Evolutionary conservation across 2,329 filamentous ascomycete genomes (phyloP), one percentile per base, ranked within the genome.

Genomic region (Trichoderma semiorbis): DNA sequence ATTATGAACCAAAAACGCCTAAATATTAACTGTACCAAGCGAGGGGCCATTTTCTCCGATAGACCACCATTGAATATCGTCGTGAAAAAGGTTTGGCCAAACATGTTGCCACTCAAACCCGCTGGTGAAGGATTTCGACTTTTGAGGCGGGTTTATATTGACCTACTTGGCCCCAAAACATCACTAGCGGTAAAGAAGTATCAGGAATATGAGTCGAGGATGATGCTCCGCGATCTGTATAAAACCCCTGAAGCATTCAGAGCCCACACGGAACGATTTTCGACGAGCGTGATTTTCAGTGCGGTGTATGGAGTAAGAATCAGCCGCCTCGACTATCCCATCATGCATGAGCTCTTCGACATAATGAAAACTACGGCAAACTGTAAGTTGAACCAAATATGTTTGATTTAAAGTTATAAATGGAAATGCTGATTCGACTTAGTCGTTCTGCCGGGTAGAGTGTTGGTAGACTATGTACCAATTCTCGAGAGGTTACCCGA

Each of bases 271-370:
- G 36, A 69, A 24, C 71, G 71, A 36, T 74, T 58, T 47, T 57
- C 73, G 0, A 71, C 58, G 24, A 73, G 71, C 28, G 71, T 74
- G n/a, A 71, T 69, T 26, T 73, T 74, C n/a, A 71, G 68, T 50
- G 69, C 58, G 28, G 69, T 69, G 7, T 71, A 72, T 28, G 71
- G 67, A 10, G 62, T 65, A n/a, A 39, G 67, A 11, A 8, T 69
- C 3, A 21, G 14, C 24, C 43, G 60, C 5, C 55, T 74, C 5
- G 67, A 71, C 18, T 55, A 60, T 47, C 70, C 70, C 7, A 36
- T 69, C 3, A 72, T 73, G 11, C 16, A 10, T 6, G 65, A 70
- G 2, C 30, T 72, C 0, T 66, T 58, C 12, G n/a, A 53, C 8
- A 43, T 74, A 28, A 30, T 60, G 18, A 32, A 70, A 14, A 12